Conservation (phyloP, 495 filamentous ascomycete species). For the Daldinia decipiens region DNA sequence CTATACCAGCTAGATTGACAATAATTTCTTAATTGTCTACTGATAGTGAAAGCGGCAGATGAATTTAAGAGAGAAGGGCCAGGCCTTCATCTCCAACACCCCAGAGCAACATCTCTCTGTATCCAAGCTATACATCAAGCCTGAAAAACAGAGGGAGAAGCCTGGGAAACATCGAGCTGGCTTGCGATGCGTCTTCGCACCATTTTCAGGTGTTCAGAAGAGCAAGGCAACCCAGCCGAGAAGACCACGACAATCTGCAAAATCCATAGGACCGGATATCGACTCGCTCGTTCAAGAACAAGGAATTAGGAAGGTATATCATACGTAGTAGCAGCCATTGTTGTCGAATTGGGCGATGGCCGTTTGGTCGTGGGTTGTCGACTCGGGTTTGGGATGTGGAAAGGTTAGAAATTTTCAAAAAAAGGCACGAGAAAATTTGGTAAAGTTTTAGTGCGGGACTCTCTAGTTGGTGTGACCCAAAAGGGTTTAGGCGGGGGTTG, state of each 20-base stretch:
- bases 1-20: conserved; percentile 36
- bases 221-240: conserved; percentile 74
- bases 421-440: conserved; percentile 16
- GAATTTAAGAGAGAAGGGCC: conserved; percentile 81
- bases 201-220: conserved; percentile 39
- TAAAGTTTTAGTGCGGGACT: conserved; percentile 32
- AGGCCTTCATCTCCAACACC: conserved; percentile 83
- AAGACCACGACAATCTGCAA: conserved; percentile 77
- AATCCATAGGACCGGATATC: conserved; percentile 63
- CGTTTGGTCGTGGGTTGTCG: conserved; percentile 45
- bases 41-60: conserved; percentile 69
- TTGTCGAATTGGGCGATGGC: conserved; percentile 56
- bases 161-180: conserved; percentile 85
- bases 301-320: conserved; percentile 56
- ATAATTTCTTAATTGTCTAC: conserved; percentile 25
- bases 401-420: conserved; percentile 21
- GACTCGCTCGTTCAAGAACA: conserved; percentile 59
- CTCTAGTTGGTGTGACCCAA: conserved; percentile 5
- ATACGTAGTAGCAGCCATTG: conserved; percentile 74
- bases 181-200: conserved; percentile 54
- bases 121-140: conserved; percentile 58
- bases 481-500: conserved; percentile 10
- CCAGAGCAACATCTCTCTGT: conserved; percentile 64
- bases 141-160: conserved; percentile 64
- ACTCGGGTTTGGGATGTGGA: conserved; percentile 37